Evolutionary conservation across 1,284 basidiomycete genomes (phyloP).

Genomic region (Ceratobasidium sp.): DNA sequence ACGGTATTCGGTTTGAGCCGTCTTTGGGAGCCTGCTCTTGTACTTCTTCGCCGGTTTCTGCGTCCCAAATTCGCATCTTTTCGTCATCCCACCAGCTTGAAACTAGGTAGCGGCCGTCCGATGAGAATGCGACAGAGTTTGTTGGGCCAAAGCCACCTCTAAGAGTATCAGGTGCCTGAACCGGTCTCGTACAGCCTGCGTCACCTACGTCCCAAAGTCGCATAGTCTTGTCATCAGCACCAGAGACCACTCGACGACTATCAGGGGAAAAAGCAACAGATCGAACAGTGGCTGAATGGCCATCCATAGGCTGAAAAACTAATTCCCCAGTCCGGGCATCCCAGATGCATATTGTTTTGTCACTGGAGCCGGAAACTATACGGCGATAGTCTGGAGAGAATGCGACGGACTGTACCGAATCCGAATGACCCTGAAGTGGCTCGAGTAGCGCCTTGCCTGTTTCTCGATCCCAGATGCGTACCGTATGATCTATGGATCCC

Average conservation of each 20-base stretch:
- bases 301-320: not conserved
- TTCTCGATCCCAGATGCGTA: constrained; percentile 39
- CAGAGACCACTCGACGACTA: constrained; percentile 8
- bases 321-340: not conserved
- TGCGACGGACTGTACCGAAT: not conserved
- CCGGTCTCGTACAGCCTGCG: not conserved
- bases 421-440: constrained; percentile 17
- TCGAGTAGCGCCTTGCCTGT: not conserved
- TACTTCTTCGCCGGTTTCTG: not conserved
- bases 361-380: constrained; percentile 11
- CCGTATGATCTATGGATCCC: not conserved
- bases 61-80: constrained; percentile 9
- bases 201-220: constrained; percentile 25
- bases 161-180: not conserved
- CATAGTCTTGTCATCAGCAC: not conserved
- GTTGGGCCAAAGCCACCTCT: constrained; percentile 26
- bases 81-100: constrained; percentile 1
- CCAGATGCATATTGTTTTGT: constrained; percentile 17
- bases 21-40: not conserved
- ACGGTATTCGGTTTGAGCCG: not conserved
- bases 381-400: constrained; percentile 25
- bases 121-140: constrained; percentile 30
- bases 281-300: not conserved
- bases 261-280: constrained; percentile 35
- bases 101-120: constrained; percentile 16